These are phyloP conservation scores for Monilinia fructicola DNA, from an alignment of 2,329 filamentous ascomycete species.

Conservation along the genomic window DNA sequence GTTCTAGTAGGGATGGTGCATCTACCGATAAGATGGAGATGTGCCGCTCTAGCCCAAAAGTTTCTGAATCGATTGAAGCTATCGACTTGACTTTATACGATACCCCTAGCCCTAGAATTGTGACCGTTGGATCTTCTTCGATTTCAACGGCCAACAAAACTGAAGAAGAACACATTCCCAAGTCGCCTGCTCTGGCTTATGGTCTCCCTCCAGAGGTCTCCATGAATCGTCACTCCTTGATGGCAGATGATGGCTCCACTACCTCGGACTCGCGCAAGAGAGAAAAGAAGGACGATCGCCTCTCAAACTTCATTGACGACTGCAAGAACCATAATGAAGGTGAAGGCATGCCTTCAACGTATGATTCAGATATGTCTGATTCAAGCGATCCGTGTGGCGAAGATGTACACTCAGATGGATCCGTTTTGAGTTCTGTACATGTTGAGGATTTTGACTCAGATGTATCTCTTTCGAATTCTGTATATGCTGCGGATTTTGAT, in stretches of 20 bases:
- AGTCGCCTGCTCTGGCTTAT: not conserved
- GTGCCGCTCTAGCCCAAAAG: conserved; percentile 25
- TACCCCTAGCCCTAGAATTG: conserved; percentile 24
- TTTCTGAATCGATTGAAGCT: conserved; percentile 28
- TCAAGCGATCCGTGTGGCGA: not conserved
- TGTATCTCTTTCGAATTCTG: not conserved
- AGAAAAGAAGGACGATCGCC: not conserved
- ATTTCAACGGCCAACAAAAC: not conserved
- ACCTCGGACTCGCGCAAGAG: not conserved
- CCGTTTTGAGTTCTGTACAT: too few relatives aligned
- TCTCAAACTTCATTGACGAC: not conserved
- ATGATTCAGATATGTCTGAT: not conserved
- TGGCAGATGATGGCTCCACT: not conserved
- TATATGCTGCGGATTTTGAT: not conserved
- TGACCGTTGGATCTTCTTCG: not conserved
- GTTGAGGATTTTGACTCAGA: not conserved
- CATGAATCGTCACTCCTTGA: not conserved
- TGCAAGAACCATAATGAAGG: conserved; percentile 18
- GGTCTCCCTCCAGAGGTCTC: not conserved
- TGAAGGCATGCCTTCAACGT: not conserved
- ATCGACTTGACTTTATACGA: conserved; percentile 41
- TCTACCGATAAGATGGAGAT: conserved; percentile 30
- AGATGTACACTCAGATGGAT: not conserved
- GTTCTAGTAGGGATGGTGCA: conserved; percentile 35
- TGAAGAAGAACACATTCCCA: not conserved